These are phyloP conservation scores for Vitis hybrid DNA, from an alignment of 177 flowering plant species.

Conservation along the genomic window DNA sequence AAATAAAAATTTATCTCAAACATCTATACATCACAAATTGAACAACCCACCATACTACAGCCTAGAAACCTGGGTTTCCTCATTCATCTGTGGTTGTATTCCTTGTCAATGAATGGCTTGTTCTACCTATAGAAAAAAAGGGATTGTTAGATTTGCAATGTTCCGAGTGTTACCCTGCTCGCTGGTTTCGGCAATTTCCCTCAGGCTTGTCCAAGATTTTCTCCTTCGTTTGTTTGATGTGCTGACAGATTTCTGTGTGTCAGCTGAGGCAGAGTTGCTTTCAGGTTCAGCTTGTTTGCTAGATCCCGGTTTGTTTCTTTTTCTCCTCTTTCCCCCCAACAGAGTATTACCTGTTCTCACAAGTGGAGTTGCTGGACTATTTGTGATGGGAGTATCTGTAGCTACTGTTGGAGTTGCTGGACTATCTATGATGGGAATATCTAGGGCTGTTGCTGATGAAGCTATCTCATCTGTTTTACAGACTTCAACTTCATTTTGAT, in stretches of 20 bases:
- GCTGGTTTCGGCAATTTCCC: conserved; percentile 57
- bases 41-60: too few relatives aligned
- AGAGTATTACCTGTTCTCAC: conserved; percentile 19
- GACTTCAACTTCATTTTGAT: not conserved
- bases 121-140: conserved; percentile 42
- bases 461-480: conserved; percentile 3
- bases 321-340: conserved; percentile 45
- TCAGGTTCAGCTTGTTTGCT: conserved; percentile 35
- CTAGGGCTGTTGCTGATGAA: not conserved
- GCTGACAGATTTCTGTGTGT: conserved; percentile 20
- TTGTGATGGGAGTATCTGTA: conserved; percentile 6
- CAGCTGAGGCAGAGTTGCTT: conserved; percentile 19
- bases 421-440: not conserved
- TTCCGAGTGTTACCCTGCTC: conserved; percentile 21
- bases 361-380: conserved; percentile 37
- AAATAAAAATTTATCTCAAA: too few relatives aligned
- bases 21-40: too few relatives aligned
- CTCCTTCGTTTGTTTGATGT: conserved; percentile 52
- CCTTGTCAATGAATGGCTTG: too few relatives aligned
- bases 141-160: conserved; percentile 37
- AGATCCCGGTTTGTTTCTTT: conserved; percentile 34
- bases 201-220: conserved; percentile 71
- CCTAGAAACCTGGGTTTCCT: too few relatives aligned
- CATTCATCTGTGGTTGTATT: too few relatives aligned
- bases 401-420: conserved; percentile 2